Conservation (phyloP, 1,284 basidiomycete genomes). For the Sparassis latifolia region DNA sequence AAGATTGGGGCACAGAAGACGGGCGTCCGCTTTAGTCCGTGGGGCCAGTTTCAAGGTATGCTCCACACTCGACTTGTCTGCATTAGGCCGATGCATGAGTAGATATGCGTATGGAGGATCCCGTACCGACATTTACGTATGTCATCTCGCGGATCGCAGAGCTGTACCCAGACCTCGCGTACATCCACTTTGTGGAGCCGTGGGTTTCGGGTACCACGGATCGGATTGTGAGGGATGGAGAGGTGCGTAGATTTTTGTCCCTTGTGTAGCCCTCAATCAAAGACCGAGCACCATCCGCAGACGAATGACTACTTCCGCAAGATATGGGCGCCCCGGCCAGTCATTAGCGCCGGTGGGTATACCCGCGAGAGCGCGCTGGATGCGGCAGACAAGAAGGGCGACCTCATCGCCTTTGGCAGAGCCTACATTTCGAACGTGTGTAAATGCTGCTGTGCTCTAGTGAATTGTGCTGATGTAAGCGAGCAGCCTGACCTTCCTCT, state of each 20-base stretch:
- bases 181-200: constrained; percentile 44
- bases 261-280: background rate
- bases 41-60: constrained; percentile 35
- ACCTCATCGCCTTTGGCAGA: constrained; percentile 42
- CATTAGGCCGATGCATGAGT: background rate
- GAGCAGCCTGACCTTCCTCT: constrained; percentile 41
- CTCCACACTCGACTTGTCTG: background rate
- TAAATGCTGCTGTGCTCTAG: background rate
- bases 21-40: constrained; percentile 51
- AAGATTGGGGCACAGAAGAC: constrained; percentile 34
- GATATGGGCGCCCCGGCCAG: constrained; percentile 24
- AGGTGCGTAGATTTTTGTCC: background rate
- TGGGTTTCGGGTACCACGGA: constrained; percentile 19
- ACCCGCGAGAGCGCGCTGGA: constrained; percentile 22
- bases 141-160: constrained; percentile 30
- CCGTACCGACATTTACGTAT: constrained; percentile 36
- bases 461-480: background rate
- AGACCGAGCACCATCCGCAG: constrained; percentile 1
- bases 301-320: constrained; percentile 29
- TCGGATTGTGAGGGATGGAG: constrained; percentile 7
- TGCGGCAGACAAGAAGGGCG: constrained; percentile 24
- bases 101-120: constrained; percentile 43
- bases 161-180: constrained; percentile 43
- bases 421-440: constrained; percentile 40
- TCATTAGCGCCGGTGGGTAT: constrained; percentile 34